Evolutionary conservation across 768 basidiomycete genomes (phyloP).

Genomic region (Artomyces pyxidatus): DNA sequence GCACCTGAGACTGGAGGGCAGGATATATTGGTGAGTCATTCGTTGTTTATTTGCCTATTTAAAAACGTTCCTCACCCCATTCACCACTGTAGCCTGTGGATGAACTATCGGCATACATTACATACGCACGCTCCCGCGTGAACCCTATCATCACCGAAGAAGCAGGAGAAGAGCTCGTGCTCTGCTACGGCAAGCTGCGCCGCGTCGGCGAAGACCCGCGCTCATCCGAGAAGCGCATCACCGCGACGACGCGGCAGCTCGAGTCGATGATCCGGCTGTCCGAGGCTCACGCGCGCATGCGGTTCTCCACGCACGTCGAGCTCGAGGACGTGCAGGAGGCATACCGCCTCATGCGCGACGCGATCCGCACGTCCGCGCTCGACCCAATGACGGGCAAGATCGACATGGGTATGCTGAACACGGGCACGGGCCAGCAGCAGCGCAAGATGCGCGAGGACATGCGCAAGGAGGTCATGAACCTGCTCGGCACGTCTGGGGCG

Average conservation of each 20-base stretch:
- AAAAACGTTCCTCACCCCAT: not conserved
- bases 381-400: constrained; percentile 96
- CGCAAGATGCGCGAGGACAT: constrained; percentile 85
- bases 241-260: constrained; percentile 94
- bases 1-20: constrained; percentile 52
- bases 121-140: constrained; percentile 80
- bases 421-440: constrained; percentile 85
- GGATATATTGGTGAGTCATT: constrained; percentile 71
- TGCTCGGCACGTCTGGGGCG: constrained; percentile 41
- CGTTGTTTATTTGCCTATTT: not conserved
- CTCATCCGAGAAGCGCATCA: constrained; percentile 86
- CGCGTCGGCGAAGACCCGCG: constrained; percentile 87
- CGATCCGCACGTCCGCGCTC: constrained; percentile 90
- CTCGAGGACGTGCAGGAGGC: constrained; percentile 85
- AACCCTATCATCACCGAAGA: constrained; percentile 82
- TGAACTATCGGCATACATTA: constrained; percentile 89
- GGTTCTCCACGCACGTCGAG: constrained; percentile 83
- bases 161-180: constrained; percentile 78
- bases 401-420: constrained; percentile 92
- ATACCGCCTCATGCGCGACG: constrained; percentile 91
- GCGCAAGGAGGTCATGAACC: constrained; percentile 65
- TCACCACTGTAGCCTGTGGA: constrained; percentile 59
- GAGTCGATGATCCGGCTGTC: constrained; percentile 95
- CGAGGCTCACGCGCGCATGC: constrained; percentile 96
- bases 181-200: constrained; percentile 89